A percentile compares a stretch with the other conserved stretches of the same genome.
Evolutionary conservation across 2,329 filamentous ascomycete species (phyloP).

Genomic region (Alternaria angustiovoidea): DNA sequence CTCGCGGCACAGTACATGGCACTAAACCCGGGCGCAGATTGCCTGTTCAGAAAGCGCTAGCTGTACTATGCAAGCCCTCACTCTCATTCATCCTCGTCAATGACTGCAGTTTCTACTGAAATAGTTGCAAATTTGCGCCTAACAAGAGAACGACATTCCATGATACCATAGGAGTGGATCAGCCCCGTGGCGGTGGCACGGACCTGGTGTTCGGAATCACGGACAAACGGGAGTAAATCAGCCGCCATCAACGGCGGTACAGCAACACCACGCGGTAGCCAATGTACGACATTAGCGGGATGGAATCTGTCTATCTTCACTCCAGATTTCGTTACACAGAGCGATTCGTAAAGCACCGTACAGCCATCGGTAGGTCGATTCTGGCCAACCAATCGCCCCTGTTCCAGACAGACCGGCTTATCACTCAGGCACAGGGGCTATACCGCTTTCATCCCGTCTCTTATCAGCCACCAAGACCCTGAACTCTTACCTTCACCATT

Average conservation of each 20-base stretch:
- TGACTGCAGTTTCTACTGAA: neutral
- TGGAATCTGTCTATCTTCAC: slow-evolving; percentile 20
- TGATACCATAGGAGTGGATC: slow-evolving; percentile 1
- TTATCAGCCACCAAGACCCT: slow-evolving; percentile 29
- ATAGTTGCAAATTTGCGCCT: neutral
- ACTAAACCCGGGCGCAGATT: neutral
- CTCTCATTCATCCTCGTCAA: neutral
- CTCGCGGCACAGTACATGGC: slow-evolving; percentile 3
- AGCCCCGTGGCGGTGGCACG: slow-evolving; percentile 11
- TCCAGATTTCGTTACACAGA: slow-evolving; percentile 26
- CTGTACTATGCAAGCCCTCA: neutral
- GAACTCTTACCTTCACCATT: slow-evolving; percentile 24
- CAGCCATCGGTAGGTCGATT: slow-evolving; percentile 18
- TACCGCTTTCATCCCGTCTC: slow-evolving; percentile 18
- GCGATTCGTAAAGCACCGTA: slow-evolving; percentile 35
- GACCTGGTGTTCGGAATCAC: slow-evolving; percentile 34
- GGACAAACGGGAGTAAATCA: slow-evolving; percentile 31
- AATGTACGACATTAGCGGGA: slow-evolving; percentile 24
- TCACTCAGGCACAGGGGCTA: slow-evolving; percentile 21
- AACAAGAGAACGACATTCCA: neutral
- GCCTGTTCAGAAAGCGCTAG: neutral
- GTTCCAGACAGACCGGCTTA: slow-evolving; percentile 26
- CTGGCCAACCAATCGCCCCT: slow-evolving; percentile 21
- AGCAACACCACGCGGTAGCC: slow-evolving; percentile 23
- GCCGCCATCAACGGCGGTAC: slow-evolving; percentile 18